Evolutionary conservation across 495 filamentous ascomycete species (phyloP), one percentile per base, ranked within the genome.

Genomic region (Podospora pseudocomata): DNA sequence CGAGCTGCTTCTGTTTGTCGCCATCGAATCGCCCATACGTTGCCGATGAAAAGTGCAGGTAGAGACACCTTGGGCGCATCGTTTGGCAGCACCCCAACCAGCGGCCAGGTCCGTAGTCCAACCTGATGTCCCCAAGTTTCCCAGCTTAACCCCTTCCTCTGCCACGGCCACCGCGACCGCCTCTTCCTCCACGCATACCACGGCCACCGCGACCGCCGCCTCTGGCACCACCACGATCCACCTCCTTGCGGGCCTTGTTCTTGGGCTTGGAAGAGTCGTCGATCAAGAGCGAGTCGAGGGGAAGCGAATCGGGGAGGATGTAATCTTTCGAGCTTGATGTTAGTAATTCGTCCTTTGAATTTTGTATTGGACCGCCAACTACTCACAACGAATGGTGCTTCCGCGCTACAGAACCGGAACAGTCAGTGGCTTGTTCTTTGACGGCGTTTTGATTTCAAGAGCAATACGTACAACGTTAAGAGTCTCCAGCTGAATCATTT

Each of bases 241-340:
- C 84, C 80, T 99, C 96, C 85, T 99, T 99, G 74, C 95, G 84
- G 32, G 95, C 94, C 88, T 98, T 98, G 80, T 99, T 98, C 89
- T 98, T 98, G 62, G 95, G 94, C 83, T 99, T 99, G 39, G 94
- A 92, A 64, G 92, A 88, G 78, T 99, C 95, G 74, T 99, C 95
- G 67, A 99, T 92, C 16, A 99, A 83, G 39, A 99, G 86, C 16
- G 94, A 96, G 77, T 99, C 95, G 59, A 99, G 86, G 19, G 94
- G 95, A 65, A 99, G 86, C 60, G 90, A 94, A 80, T 99, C 95
- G 34, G 95, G 95, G 4, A 98, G 89, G 74, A 97, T 68, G 55
- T 60, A 71, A 65, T 71, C 39, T 49, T 49, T 49, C 39, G 39
- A 11, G 39, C 39, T 49, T 49, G 39, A 16, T 18, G 15, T 49